These are phyloP conservation scores for Aspergillus oerlinghausenensis DNA, from an alignment of 2,329 filamentous ascomycete genomes.

Conservation along the genomic window DNA sequence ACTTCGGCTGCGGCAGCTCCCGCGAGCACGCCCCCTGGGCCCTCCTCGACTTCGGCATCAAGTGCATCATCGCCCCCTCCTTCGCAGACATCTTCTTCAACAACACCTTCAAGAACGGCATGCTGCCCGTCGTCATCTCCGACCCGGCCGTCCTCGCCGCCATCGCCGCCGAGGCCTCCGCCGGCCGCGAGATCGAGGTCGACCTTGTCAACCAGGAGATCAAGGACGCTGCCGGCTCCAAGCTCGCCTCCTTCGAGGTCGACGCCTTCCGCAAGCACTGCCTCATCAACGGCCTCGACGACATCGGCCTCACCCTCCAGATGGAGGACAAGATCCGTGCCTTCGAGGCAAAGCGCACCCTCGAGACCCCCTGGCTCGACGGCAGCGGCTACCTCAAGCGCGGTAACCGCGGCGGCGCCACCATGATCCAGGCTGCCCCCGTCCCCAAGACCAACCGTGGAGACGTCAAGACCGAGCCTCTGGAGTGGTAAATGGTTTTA, in stretches of 20 bases:
- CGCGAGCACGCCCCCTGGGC: constrained; percentile 98
- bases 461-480: constrained; percentile 74
- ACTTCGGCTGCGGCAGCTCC: constrained; percentile 91
- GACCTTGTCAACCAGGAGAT: constrained; percentile 82
- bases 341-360: constrained; percentile 74
- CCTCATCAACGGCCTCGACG: constrained; percentile 86
- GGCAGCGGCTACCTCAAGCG: constrained; percentile 72
- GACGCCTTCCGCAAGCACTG: constrained; percentile 95
- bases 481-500: constrained; percentile 68
- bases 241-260: constrained; percentile 75
- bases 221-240: constrained; percentile 68
- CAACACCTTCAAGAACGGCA: constrained; percentile 99
- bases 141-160: constrained; percentile 62
- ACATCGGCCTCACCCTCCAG: constrained; percentile 92
- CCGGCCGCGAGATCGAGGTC: constrained; percentile 79
- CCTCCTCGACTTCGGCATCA: constrained; percentile 92
- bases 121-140: constrained; percentile 78
- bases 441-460: constrained; percentile 88
- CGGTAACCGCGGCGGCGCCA: constrained; percentile 49
- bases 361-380: constrained; percentile 85
- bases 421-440: constrained; percentile 61
- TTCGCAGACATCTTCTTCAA: constrained; percentile 96
- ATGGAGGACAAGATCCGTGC: constrained; percentile 80
- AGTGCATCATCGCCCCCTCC: constrained; percentile 83
- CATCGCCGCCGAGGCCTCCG: constrained; percentile 71